Evolutionary conservation across 176 grass and related monocot species (phyloP).

Genomic region (Pontederia paniculata): DNA sequence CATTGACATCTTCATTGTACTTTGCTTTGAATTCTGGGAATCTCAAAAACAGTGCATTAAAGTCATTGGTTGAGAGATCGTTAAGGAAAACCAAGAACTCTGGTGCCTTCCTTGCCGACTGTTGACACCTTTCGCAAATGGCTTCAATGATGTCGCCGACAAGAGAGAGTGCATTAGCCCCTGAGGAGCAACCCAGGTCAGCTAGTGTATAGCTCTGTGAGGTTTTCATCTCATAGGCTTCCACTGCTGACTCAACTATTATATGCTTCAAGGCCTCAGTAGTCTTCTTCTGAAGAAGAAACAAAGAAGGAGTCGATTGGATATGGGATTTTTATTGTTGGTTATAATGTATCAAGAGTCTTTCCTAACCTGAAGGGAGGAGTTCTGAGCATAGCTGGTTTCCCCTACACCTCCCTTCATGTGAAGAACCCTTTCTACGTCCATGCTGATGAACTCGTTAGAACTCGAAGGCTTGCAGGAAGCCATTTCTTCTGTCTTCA

Average conservation of each 20-base stretch:
- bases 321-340: not conserved
- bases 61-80: slow-evolving; percentile 94
- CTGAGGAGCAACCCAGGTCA: slow-evolving; percentile 88
- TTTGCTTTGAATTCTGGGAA: slow-evolving; percentile 47
- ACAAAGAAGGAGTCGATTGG: not conserved
- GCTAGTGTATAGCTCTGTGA: slow-evolving; percentile 66
- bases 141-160: slow-evolving; percentile 54
- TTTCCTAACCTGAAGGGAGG: slow-evolving; percentile 60
- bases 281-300: slow-evolving; percentile 49
- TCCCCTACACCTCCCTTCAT: slow-evolving; percentile 91
- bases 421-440: slow-evolving; percentile 84
- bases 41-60: slow-evolving; percentile 81
- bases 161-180: slow-evolving; percentile 69
- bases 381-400: slow-evolving; percentile 89
- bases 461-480: slow-evolving; percentile 43
- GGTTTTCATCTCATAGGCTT: slow-evolving; percentile 50
- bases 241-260: slow-evolving; percentile 50
- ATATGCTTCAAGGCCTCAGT: slow-evolving; percentile 59
- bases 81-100: slow-evolving; percentile 97
- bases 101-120: slow-evolving; percentile 36
- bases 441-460: slow-evolving; percentile 43
- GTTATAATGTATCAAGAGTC: not conserved
- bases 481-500: slow-evolving; percentile 27
- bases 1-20: slow-evolving; percentile 31
- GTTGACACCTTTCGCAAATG: slow-evolving; percentile 33